These are phyloP conservation scores for Fusarium dlaminii DNA, from an alignment of 2,329 filamentous ascomycete species.

Conservation along the genomic window DNA sequence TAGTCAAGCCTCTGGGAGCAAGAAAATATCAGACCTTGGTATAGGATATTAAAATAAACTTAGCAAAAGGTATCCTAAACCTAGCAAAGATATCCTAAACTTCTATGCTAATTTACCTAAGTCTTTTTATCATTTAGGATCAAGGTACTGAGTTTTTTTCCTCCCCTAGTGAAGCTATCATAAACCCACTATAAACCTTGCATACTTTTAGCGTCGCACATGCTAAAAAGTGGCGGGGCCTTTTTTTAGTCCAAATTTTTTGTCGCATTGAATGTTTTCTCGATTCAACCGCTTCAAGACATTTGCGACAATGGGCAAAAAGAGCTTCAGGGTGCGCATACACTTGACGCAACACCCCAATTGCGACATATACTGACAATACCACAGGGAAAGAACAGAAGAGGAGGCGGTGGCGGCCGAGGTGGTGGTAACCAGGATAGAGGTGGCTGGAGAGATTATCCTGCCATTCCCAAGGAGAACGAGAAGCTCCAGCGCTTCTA, in stretches of 20 bases:
- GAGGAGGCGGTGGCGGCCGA: conserved; percentile 50
- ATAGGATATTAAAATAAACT: too few species aligned
- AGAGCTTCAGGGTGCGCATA: conserved; percentile 48
- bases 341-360: conserved; percentile 3
- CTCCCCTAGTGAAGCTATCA: background rate
- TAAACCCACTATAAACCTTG: conserved; percentile 8
- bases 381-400: conserved; percentile 49
- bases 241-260: conserved; percentile 38
- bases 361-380: conserved; percentile 31
- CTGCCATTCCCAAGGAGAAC: conserved; percentile 75
- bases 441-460: conserved; percentile 49
- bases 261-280: conserved; percentile 35
- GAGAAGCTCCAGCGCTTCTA: conserved; percentile 89
- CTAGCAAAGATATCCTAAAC: too few species aligned
- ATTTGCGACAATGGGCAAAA: conserved; percentile 50
- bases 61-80: too few species aligned
- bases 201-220: conserved; percentile 35
- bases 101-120: too few species aligned
- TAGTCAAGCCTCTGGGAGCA: too few species aligned
- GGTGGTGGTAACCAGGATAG: conserved; percentile 37
- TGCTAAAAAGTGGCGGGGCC: conserved; percentile 37
- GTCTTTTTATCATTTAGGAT: too few species aligned
- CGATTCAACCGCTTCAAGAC: conserved; percentile 29
- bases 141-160: too few species aligned
- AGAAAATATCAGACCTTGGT: too few species aligned